Evolutionary conservation across 768 basidiomycete species (phyloP), one percentile per base, ranked within the genome.

Genomic region (Boletus rubescentipes): DNA sequence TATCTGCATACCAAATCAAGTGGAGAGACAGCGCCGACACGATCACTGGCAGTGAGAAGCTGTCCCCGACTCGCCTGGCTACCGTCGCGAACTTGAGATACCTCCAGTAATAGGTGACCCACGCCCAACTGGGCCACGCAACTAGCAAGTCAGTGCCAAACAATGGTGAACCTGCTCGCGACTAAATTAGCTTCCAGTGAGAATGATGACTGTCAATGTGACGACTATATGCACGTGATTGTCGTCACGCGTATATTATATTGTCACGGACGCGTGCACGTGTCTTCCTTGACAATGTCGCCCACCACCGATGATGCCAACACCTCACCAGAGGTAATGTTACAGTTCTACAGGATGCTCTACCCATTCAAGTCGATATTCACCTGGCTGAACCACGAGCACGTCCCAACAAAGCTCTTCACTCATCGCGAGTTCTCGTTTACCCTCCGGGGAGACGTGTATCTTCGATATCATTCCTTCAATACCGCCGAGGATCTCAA

Each of bases 381-480:
- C 73, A 80, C 82, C 54, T 99, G 97, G 97, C 79, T 99, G 21
- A 98, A 98, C 67, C 96, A 98, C 59, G 89, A 88, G 58, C 88
- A 91, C 57, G 75, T 79, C 51, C 82, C 95, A 1, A 81, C 86
- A 12, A 84, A 82, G 55, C 82, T 91, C 45, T 98, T 92, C 69
- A 93, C 91, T 4, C 86, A 98, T 65, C 87, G 97, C 67, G 97
- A 99, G 70, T 96, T 98, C 68, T 86, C 97, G 20, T 95, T 96
- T 71, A 98, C 95, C 3, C 83, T 98, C 20, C 81, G 81, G 31
- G 89, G 88, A 41, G 96, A 98, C 60, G 85, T 91, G 12, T 98
- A 98, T 72, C 76, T 98, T 31, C 90, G 97, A 15, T 98, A 98
- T 76, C 88, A 97, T 70, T 96, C 91, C 3, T 99, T 97, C 70